Base-by-base conservation (phyloP, 1,139 yeast genomes). In the Zygoascus hellenicus region DNA sequence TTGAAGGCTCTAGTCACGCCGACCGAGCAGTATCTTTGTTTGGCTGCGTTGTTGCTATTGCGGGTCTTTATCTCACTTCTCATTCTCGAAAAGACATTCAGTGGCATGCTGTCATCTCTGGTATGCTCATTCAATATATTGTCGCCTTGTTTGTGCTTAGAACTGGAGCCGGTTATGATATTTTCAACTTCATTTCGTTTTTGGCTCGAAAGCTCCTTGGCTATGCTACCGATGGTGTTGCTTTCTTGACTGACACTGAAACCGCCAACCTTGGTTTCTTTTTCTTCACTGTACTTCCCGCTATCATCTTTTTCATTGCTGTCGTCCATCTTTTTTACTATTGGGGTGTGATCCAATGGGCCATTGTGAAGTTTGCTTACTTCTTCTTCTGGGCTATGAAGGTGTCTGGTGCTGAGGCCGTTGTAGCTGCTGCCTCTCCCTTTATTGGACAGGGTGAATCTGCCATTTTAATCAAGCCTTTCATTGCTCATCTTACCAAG, bases 381-480 rank as follows among this genome's bases (percentile, higher is more conserved):
- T 72, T 79, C 57, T 80, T 80, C 69, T 78, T 75, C 69, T 80
- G 83, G 83, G 62, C 80, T 33, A 72, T 80, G 69, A 68, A 71
- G 53, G 78, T 78, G 14, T 73, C 80, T 30, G 86, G 86, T 55
- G 83, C 85, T 42, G 86, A 80, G 61, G 79, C 85, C 26, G 76
- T 79, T 45, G 81, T 80, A 31, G 83, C 83, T 10, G 82, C 84
- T 41, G 85, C 85, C 1, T 77, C 84, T 38, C 86, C 86, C 5
- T 80, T 80, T 59, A 72, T 80, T 57, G 86, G 86, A 43, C 81
- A 78, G 58, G 85, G 86, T 60, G 86, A 80, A 65, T 73, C 80
- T 48, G 84, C 84, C 9, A 74, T 80, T 54, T 72, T 80, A 55
- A 73, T 80, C 59, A 79, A 79, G 63, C 81, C 80, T 49, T 77